A percentile compares a stretch with the other conserved stretches of the same genome.
Evolutionary conservation across 1,284 basidiomycete species (phyloP).

Genomic region (Tylopilus orsonianus): DNA sequence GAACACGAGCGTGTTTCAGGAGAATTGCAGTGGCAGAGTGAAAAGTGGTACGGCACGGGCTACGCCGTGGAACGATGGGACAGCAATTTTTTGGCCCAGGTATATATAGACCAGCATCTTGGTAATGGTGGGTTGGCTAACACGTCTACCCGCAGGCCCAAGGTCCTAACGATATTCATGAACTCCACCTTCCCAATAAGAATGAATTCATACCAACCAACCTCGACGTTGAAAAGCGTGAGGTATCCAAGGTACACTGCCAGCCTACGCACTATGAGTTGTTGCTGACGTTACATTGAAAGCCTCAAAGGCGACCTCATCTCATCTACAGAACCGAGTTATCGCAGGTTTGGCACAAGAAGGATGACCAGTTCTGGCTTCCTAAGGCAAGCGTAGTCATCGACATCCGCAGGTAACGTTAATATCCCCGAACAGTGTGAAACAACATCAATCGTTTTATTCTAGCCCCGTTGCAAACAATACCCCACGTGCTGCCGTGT

Average conservation of each 20-base stretch:
- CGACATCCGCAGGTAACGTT: conserved; percentile 63
- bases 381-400: conserved; percentile 81
- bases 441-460: conserved; percentile 10
- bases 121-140: conserved; percentile 5
- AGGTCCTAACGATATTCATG: conserved; percentile 59
- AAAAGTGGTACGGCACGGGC: conserved; percentile 86
- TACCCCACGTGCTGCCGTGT: conserved; percentile 57
- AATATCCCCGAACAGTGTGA: not conserved
- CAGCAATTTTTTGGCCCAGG: conserved; percentile 63
- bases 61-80: conserved; percentile 74
- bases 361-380: conserved; percentile 94
- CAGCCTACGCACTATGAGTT: not conserved
- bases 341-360: conserved; percentile 90
- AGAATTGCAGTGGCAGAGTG: conserved; percentile 59
- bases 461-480: conserved; percentile 52
- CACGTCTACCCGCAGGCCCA: conserved; percentile 43
- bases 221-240: conserved; percentile 76
- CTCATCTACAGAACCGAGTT: conserved; percentile 73
- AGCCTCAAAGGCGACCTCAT: conserved; percentile 75
- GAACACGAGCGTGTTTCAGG: conserved; percentile 58
- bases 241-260: conserved; percentile 54
- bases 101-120: conserved; percentile 33
- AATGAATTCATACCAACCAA: conserved; percentile 93
- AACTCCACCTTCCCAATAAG: conserved; percentile 77
- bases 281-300: conserved; percentile 5